Conservation (phyloP, 768 basidiomycete genomes). For the Agaricus sinodeliciosus region DNA sequence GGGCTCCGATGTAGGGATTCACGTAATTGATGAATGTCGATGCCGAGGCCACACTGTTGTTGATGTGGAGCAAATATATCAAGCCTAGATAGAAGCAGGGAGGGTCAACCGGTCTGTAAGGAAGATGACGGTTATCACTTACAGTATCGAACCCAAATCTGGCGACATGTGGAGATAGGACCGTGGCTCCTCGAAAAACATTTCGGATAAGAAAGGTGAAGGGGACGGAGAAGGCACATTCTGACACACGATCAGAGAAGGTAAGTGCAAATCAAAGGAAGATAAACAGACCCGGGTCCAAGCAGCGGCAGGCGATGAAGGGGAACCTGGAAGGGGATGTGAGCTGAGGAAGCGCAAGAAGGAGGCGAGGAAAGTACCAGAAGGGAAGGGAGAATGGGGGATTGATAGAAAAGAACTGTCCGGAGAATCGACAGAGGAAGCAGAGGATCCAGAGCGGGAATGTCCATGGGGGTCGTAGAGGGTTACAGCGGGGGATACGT, state of each 20-base stretch:
- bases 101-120: neutral
- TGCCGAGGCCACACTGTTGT: conserved; percentile 66
- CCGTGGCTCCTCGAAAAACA: conserved; percentile 46
- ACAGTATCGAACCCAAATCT: conserved; percentile 67
- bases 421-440: conserved; percentile 49
- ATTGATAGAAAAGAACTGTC: conserved; percentile 43
- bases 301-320: conserved; percentile 44
- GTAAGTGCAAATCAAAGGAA: neutral
- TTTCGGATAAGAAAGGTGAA: conserved; percentile 38
- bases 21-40: conserved; percentile 60
- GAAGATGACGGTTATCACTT: conserved; percentile 18
- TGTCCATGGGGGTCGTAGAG: conserved; percentile 63
- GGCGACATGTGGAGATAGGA: conserved; percentile 40
- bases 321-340: conserved; percentile 26
- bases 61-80: conserved; percentile 73
- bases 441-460: conserved; percentile 47
- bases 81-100: conserved; percentile 34
- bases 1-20: conserved; percentile 49
- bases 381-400: conserved; percentile 55
- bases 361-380: conserved; percentile 29
- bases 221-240: conserved; percentile 45
- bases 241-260: conserved; percentile 16
- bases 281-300: conserved; percentile 37
- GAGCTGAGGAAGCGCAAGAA: neutral
- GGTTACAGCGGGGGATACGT: conserved; percentile 58